phyloP scores from a whole-genome alignment of 1,284 basidiomycete genomes.

The Entoloma clypeatum region DNA sequence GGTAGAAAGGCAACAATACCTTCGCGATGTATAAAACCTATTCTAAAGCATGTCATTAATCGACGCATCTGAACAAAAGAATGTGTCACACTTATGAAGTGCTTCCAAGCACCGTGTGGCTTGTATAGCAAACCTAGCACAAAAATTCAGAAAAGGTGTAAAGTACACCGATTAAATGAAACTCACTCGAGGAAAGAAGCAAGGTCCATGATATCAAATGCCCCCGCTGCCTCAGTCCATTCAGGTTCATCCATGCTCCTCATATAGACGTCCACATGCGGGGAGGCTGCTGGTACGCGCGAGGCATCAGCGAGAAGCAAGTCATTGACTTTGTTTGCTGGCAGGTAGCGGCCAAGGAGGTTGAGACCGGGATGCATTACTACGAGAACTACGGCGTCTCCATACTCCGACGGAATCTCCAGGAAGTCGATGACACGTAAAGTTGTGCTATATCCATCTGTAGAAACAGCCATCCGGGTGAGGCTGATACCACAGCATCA shows the following conservation, averaged over 20 bases:
- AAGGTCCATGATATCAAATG: conserved; percentile 68
- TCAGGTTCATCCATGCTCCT: conserved; percentile 44
- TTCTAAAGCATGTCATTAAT: conserved; percentile 28
- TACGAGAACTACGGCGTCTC: conserved; percentile 63
- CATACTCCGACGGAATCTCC: conserved; percentile 57
- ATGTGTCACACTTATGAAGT: conserved; percentile 49
- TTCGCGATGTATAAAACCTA: conserved; percentile 63
- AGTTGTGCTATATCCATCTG: conserved; percentile 50
- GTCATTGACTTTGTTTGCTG: conserved; percentile 61
- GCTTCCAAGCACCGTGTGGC: conserved; percentile 66
- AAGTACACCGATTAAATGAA: neutral
- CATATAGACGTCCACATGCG: conserved; percentile 50
- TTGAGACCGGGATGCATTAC: conserved; percentile 65
- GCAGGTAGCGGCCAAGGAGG: conserved; percentile 61
- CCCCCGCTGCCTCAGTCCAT: conserved; percentile 49
- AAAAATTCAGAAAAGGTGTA: neutral
- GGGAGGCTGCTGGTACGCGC: conserved; percentile 37
- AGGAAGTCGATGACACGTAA: conserved; percentile 62
- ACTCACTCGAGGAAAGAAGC: conserved; percentile 68
- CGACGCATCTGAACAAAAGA: conserved; percentile 5
- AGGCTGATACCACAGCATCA: conserved; percentile 36
- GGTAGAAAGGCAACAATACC: conserved; percentile 29
- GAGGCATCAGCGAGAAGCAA: conserved; percentile 56
- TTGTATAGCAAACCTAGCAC: conserved; percentile 61
- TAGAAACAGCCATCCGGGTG: conserved; percentile 43